These are phyloP conservation scores for Kwoniella sp. DNA, from an alignment of 768 basidiomycete species.

Conservation along the genomic window DNA sequence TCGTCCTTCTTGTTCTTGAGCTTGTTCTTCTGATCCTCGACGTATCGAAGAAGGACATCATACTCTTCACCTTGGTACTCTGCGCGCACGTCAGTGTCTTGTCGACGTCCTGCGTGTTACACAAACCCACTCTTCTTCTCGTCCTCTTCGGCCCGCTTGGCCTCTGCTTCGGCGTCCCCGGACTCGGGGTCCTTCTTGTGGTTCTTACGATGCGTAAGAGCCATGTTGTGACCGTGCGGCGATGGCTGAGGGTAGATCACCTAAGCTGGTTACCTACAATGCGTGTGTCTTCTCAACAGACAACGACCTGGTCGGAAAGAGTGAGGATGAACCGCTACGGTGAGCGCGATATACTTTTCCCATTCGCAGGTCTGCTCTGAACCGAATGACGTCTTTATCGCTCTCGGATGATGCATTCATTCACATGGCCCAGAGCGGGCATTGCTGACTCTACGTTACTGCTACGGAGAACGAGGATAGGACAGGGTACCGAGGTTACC, in stretches of 20 bases:
- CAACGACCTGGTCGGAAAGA: too few species aligned
- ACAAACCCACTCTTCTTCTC: slow-evolving; percentile 33
- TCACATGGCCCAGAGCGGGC: too few species aligned
- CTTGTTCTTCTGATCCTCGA: slow-evolving; percentile 45
- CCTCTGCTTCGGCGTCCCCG: slow-evolving; percentile 32
- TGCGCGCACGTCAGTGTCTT: not conserved
- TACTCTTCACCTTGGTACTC: slow-evolving; percentile 52
- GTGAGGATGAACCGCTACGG: too few species aligned
- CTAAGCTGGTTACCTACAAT: not conserved
- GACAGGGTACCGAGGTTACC: too few species aligned
- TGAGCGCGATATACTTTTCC: too few species aligned
- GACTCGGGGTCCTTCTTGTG: slow-evolving; percentile 25
- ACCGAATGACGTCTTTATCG: too few species aligned
- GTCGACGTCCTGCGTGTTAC: not conserved
- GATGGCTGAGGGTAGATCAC: not conserved
- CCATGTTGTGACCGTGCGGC: slow-evolving; percentile 28
- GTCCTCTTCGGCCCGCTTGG: slow-evolving; percentile 25
- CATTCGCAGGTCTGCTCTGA: too few species aligned
- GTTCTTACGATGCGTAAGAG: slow-evolving; percentile 32
- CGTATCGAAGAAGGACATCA: slow-evolving; percentile 51
- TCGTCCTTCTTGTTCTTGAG: slow-evolving; percentile 34
- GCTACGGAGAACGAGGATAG: too few species aligned
- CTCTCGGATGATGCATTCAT: too few species aligned
- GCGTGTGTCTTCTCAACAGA: too few species aligned
- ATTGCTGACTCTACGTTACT: too few species aligned